phyloP scores from a whole-genome alignment of 1,284 basidiomycete species.

The Ganoderma leucocontextum region DNA sequence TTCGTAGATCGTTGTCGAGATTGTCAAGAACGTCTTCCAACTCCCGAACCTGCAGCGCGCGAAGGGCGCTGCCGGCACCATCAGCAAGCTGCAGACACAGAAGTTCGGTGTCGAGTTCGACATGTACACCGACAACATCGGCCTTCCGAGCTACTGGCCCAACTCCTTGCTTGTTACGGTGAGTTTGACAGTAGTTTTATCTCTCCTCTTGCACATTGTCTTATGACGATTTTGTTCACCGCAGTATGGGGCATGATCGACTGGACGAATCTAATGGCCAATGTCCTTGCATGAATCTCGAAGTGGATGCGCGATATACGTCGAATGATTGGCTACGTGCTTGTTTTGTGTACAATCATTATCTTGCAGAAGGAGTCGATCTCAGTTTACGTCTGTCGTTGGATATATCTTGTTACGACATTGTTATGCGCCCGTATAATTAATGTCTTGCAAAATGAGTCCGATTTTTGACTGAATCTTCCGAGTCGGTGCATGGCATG shows the following conservation, averaged over 20 bases:
- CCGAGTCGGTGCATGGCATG: background rate
- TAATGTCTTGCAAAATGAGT: background rate
- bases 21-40: conserved; percentile 54
- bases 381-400: background rate
- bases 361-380: background rate
- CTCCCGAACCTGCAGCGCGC: conserved; percentile 57
- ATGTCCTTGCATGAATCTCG: background rate
- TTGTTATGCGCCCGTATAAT: background rate
- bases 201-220: background rate
- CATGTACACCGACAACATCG: conserved; percentile 40
- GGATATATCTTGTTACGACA: background rate
- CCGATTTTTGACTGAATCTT: background rate
- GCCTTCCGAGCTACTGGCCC: conserved; percentile 41
- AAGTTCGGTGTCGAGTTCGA: conserved; percentile 37
- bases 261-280: background rate
- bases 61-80: conserved; percentile 47
- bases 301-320: background rate
- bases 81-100: conserved; percentile 44
- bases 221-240: background rate
- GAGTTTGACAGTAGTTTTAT: conserved; percentile 12
- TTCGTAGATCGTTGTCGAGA: conserved; percentile 47
- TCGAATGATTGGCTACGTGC: background rate
- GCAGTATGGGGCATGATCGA: conserved; percentile 19
- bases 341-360: background rate
- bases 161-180: conserved; percentile 41